A percentile compares a stretch with the other conserved stretches of the same genome.
Conservation (phyloP, 1,139 yeast species). For the Geotrichum europaeum region DNA sequence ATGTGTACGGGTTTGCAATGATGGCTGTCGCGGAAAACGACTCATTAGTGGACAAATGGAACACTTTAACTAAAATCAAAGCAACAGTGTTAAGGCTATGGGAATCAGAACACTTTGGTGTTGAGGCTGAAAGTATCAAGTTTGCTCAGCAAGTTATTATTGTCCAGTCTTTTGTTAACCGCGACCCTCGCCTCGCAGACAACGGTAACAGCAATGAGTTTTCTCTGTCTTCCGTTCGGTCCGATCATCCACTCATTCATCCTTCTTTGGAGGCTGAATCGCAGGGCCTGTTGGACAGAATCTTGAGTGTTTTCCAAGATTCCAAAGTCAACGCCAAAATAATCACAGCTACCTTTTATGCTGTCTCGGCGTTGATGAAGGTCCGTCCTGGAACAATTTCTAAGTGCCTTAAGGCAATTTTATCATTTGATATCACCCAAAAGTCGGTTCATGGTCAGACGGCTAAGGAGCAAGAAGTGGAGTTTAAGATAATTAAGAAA, state of each 20-base stretch:
- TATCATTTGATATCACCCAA: constrained; percentile 32
- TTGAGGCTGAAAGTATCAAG: constrained; percentile 62
- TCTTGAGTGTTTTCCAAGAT: constrained; percentile 51
- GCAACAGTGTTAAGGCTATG: constrained; percentile 31
- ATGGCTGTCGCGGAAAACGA: constrained; percentile 29
- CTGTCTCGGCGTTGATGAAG: constrained; percentile 33
- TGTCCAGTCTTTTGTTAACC: constrained; percentile 53
- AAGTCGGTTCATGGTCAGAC: constrained; percentile 22
- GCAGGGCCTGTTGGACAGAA: constrained; percentile 56
- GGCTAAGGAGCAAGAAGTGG: constrained; percentile 28
- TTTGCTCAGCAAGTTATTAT: constrained; percentile 67
- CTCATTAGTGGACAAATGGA: constrained; percentile 30
- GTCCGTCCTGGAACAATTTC: constrained; percentile 33
- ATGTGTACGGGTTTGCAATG: constrained; percentile 35
- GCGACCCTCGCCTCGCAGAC: constrained; percentile 33
- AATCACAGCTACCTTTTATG: constrained; percentile 36
- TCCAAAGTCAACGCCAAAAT: constrained; percentile 30
- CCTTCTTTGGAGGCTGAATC: constrained; percentile 65
- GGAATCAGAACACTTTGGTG: constrained; percentile 33
- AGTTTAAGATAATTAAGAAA: constrained; percentile 36
- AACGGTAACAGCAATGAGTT: constrained; percentile 36
- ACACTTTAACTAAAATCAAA: constrained; percentile 30
- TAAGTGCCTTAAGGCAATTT: constrained; percentile 32
- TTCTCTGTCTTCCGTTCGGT: constrained; percentile 54
- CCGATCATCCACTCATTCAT: constrained; percentile 63